Evolutionary conservation across 1,139 yeast genomes (phyloP).

Genomic region (Yamadazyma dendronema): DNA sequence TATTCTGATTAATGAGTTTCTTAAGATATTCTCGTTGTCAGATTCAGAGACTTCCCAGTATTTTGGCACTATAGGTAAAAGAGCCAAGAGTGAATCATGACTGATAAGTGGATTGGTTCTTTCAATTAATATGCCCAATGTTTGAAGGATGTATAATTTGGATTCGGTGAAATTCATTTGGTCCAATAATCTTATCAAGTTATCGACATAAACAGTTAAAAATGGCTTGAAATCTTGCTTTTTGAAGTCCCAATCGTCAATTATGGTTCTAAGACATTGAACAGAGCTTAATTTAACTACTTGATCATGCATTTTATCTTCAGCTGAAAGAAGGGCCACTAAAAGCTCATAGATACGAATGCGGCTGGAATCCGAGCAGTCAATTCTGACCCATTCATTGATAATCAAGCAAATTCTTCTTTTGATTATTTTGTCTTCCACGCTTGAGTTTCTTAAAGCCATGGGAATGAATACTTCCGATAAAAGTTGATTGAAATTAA

Average conservation of each 20-base stretch:
- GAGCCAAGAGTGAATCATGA: slow-evolving; percentile 46
- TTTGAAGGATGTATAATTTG: slow-evolving; percentile 65
- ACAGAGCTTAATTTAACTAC: slow-evolving; percentile 77
- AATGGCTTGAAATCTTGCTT: slow-evolving; percentile 66
- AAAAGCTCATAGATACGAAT: slow-evolving; percentile 61
- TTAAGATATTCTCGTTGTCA: slow-evolving; percentile 63
- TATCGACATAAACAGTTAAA: slow-evolving; percentile 50
- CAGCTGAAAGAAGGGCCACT: slow-evolving; percentile 40
- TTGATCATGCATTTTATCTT: slow-evolving; percentile 46
- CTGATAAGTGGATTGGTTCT: slow-evolving; percentile 62
- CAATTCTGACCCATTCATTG: slow-evolving; percentile 75
- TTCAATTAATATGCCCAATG: slow-evolving; percentile 63
- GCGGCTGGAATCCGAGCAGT: slow-evolving; percentile 59
- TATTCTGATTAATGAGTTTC: slow-evolving; percentile 69
- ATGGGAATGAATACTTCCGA: slow-evolving; percentile 65
- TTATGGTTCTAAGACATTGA: slow-evolving; percentile 63
- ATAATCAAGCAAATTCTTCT: slow-evolving; percentile 76
- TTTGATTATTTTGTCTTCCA: slow-evolving; percentile 62
- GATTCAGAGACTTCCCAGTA: slow-evolving; percentile 65
- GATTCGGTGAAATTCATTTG: slow-evolving; percentile 65
- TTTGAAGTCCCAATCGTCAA: slow-evolving; percentile 87
- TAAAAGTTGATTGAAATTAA: slow-evolving; percentile 63
- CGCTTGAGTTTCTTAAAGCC: slow-evolving; percentile 43
- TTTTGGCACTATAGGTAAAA: slow-evolving; percentile 63
- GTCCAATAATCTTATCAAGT: slow-evolving; percentile 47